Conservation (phyloP, 2,329 filamentous ascomycete species). For the Penicillium decumbens region DNA sequence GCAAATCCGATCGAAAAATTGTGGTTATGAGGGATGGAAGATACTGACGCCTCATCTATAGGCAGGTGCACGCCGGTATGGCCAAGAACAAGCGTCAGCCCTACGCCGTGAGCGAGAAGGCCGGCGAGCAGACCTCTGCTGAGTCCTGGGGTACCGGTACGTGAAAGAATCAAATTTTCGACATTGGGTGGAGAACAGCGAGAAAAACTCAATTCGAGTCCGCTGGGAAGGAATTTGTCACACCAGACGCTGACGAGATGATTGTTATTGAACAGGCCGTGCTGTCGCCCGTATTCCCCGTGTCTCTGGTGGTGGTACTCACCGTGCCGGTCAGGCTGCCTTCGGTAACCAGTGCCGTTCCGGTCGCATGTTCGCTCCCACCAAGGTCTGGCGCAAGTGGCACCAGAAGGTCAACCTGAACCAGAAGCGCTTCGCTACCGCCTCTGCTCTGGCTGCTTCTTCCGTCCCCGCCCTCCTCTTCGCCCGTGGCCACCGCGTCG, state of each 20-base stretch:
- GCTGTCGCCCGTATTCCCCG: slow-evolving; percentile 99
- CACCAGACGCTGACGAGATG: slow-evolving; percentile 8
- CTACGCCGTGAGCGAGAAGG: slow-evolving; percentile 99
- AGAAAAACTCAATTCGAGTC: not conserved
- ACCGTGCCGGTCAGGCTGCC: slow-evolving; percentile 98
- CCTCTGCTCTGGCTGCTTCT: slow-evolving; percentile 94
- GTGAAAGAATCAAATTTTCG: slow-evolving; percentile 40
- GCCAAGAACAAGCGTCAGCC: slow-evolving; percentile 99
- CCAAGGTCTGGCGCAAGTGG: slow-evolving; percentile 99
- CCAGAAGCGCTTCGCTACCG: slow-evolving; percentile 97
- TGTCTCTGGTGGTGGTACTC: slow-evolving; percentile 99
- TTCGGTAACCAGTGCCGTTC: slow-evolving; percentile 99
- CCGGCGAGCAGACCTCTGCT: slow-evolving; percentile 98
- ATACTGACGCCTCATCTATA: slow-evolving; percentile 40
- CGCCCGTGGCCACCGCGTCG: slow-evolving; percentile 95
- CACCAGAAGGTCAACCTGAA: slow-evolving; percentile 99
- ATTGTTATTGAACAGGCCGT: slow-evolving; percentile 60
- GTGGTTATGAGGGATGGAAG: slow-evolving; percentile 12
- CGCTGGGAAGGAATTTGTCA: not conserved
- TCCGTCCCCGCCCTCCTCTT: slow-evolving; percentile 91
- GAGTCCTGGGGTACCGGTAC: slow-evolving; percentile 99
- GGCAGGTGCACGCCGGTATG: slow-evolving; percentile 90
- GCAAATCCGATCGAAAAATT: slow-evolving; percentile 13
- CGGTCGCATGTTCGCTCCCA: slow-evolving; percentile 99
- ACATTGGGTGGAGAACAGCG: slow-evolving; percentile 14